Conservation (phyloP, 768 basidiomycete species). For the Mycena latifolia region DNA sequence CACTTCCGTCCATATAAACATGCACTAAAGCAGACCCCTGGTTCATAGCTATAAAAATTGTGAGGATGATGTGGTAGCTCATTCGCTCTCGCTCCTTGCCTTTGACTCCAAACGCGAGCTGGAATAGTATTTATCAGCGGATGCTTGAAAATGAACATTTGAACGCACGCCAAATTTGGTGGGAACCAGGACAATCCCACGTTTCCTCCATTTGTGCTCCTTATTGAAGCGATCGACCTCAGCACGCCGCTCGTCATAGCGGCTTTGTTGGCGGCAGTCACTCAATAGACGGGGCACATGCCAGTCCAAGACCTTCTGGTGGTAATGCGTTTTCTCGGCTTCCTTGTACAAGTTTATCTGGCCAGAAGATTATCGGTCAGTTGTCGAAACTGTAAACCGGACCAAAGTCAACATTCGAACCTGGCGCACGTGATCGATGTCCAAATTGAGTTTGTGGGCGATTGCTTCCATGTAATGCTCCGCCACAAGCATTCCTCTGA, state of each 20-base stretch:
- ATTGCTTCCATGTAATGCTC: slow-evolving; percentile 38
- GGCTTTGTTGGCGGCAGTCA: slow-evolving; percentile 35
- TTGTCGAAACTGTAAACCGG: not conserved
- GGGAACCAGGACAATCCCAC: slow-evolving; percentile 34
- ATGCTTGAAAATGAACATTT: not conserved
- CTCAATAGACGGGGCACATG: slow-evolving; percentile 35
- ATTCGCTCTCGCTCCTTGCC: not conserved
- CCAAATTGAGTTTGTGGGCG: slow-evolving; percentile 30
- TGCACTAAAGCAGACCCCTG: slow-evolving; percentile 35
- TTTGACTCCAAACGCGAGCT: slow-evolving; percentile 38
- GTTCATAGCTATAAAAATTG: slow-evolving; percentile 31
- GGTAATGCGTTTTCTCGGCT: slow-evolving; percentile 37
- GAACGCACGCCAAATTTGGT: slow-evolving; percentile 36
- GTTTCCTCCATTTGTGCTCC: slow-evolving; percentile 38
- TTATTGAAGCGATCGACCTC: slow-evolving; percentile 36
- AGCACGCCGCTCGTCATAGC: slow-evolving; percentile 31
- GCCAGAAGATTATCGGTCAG: not conserved
- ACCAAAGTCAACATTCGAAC: slow-evolving; percentile 16
- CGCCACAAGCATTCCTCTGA: slow-evolving; percentile 36
- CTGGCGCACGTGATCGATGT: slow-evolving; percentile 37
- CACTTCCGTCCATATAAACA: slow-evolving; percentile 37
- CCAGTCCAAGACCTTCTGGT: slow-evolving; percentile 38
- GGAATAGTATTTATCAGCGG: not conserved
- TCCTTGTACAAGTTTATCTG: slow-evolving; percentile 37
- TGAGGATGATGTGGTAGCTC: not conserved